Evolutionary conservation across 2,329 filamentous ascomycete species (phyloP), one percentile per base, ranked within the genome.

Genomic region (Pyrenochaeta sp.): DNA sequence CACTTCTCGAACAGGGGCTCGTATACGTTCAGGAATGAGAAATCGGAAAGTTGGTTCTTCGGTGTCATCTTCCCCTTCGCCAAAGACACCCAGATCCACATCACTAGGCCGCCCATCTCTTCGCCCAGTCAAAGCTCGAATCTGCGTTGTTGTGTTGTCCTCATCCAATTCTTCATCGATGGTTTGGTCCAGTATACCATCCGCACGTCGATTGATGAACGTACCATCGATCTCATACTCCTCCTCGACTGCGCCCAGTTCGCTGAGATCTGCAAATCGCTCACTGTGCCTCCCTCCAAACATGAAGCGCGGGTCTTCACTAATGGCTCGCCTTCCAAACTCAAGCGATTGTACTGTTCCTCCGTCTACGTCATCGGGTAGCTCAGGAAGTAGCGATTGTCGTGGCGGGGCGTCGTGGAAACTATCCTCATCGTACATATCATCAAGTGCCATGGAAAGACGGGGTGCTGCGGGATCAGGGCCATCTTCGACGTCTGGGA

Each of bases 211-310:
- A 36, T 68, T 74, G 41, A 73, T 72, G 35, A 75, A 78, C 1
- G 74, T 78, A 11, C 78, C 77, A 46, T 81, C 80, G 7, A 81
- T 54, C 49, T 78, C 74, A 43, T 61, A 71, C 33, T 73, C 74
- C 41, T 73, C 72, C 4, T 65, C 68, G 14, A 73, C 70, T 9
- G 68, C 60, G 7, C 67, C 72, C 2, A 76, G 54, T 29, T 75
- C 74, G 15, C 77, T 79, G 41, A 79, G 57, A 49, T 82, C 81
- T 1, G 74, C 80, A 60, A 84, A 84, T 50, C 79, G 74, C 52
- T 83, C 83, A 60, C 81, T 84, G 42, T 82, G 66, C 54, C 81
- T 79, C 54, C 78, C 77, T 54, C 15, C 76, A 75, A 54, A 81
- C 69, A 69, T 79, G 73, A 41, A 76, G 11, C 71, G 63, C 6